Percentiles rank a stretch among this genome's conserved stretches.
phyloP scores from a whole-genome alignment of 2,329 filamentous ascomycete genomes.

The Fusarium fracticaudum region DNA sequence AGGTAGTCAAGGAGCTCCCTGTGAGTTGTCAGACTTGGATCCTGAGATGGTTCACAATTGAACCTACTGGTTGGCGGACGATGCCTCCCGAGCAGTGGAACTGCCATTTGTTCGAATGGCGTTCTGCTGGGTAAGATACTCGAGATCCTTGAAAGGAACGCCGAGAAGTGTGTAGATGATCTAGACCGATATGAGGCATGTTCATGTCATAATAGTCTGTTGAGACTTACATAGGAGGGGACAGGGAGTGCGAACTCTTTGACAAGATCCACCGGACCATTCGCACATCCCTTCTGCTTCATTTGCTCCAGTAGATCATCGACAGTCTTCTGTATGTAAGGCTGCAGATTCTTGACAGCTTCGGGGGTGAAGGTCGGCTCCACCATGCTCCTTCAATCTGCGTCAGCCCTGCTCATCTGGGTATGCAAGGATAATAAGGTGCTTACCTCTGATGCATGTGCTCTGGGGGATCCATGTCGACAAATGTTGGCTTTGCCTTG shows the following conservation, averaged over 20 bases:
- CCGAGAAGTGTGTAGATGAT: slow-evolving; percentile 62
- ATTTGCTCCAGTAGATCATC: slow-evolving; percentile 54
- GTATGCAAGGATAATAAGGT: not conserved
- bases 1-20: slow-evolving; percentile 58
- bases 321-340: slow-evolving; percentile 58
- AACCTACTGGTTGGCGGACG: slow-evolving; percentile 53
- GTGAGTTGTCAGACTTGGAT: not conserved
- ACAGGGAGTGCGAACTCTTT: slow-evolving; percentile 58
- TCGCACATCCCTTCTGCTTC: slow-evolving; percentile 46
- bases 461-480: slow-evolving; percentile 60
- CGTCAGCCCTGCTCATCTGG: not conserved
- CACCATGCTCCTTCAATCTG: slow-evolving; percentile 53
- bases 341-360: slow-evolving; percentile 52
- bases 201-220: accelerated
- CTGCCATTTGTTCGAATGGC: slow-evolving; percentile 59
- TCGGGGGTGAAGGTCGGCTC: slow-evolving; percentile 54
- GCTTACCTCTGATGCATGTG: slow-evolving; percentile 56
- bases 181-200: slow-evolving; percentile 27
- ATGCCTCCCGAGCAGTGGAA: slow-evolving; percentile 56
- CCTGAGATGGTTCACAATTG: not conserved
- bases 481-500: slow-evolving; percentile 60
- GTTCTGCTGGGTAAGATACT: slow-evolving; percentile 57
- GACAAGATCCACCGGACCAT: slow-evolving; percentile 55
- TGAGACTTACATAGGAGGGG: slow-evolving; percentile 54
- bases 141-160: slow-evolving; percentile 57